These are phyloP conservation scores for Mycena metata DNA, from an alignment of 768 basidiomycete species.

Conservation along the genomic window DNA sequence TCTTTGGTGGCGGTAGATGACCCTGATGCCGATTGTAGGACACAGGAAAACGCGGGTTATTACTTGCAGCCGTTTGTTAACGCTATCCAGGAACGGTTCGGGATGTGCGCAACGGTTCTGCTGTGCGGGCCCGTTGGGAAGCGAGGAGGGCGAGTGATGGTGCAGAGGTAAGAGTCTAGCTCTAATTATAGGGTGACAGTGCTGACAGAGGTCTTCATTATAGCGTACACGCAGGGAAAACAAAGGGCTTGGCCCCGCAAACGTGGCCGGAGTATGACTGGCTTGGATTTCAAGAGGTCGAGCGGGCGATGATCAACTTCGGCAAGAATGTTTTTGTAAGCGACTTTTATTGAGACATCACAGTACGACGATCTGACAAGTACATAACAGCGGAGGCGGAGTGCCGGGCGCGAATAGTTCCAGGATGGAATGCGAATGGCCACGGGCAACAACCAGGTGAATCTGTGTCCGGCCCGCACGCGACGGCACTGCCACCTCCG, in stretches of 20 bases:
- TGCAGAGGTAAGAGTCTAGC: background rate
- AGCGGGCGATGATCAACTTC: background rate
- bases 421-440: too few species aligned
- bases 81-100: constrained; percentile 1
- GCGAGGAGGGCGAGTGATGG: background rate
- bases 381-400: background rate
- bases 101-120: background rate
- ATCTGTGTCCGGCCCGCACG: too few species aligned
- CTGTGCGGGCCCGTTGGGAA: background rate
- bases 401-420: background rate
- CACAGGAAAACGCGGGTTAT: background rate
- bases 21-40: background rate
- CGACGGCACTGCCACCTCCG: too few species aligned
- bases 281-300: background rate
- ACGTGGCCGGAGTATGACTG: background rate
- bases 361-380: too few species aligned
- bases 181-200: too few species aligned
- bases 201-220: too few species aligned
- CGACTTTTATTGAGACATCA: background rate
- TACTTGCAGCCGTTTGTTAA: constrained; percentile 4
- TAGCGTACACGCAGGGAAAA: background rate
- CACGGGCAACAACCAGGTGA: too few species aligned
- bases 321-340: background rate
- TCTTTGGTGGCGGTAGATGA: background rate
- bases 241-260: background rate